These are phyloP conservation scores for Boletellus sp. DNA, from an alignment of 1,284 basidiomycete genomes.

Conservation along the genomic window DNA sequence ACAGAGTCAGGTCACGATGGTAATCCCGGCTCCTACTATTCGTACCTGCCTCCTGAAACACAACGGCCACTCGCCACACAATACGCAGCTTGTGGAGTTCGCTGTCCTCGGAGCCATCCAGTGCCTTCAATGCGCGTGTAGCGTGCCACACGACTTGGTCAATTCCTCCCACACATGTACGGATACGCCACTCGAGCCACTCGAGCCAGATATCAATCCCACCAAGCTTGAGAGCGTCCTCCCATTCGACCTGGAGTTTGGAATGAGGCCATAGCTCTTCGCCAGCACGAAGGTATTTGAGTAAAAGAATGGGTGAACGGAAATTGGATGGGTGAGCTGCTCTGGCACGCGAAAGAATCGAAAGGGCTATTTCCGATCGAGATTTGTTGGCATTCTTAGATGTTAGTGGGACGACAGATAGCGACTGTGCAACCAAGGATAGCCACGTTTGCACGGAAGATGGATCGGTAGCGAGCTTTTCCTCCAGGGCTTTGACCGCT, in stretches of 20 bases:
- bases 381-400: conserved; percentile 64
- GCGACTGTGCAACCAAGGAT: conserved; percentile 56
- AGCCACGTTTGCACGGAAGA: conserved; percentile 59
- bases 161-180: conserved; percentile 42
- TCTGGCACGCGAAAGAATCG: conserved; percentile 65
- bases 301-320: conserved; percentile 46
- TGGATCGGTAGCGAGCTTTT: conserved; percentile 48
- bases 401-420: conserved; percentile 52
- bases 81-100: conserved; percentile 60
- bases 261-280: conserved; percentile 64
- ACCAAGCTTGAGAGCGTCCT: conserved; percentile 53
- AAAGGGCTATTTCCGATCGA: conserved; percentile 65
- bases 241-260: conserved; percentile 66
- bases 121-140: conserved; percentile 38
- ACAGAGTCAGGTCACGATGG: conserved; percentile 14
- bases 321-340: conserved; percentile 50
- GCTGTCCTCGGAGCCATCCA: conserved; percentile 38
- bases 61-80: conserved; percentile 67
- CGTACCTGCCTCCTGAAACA: conserved; percentile 75
- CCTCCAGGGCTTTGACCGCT: conserved; percentile 56
- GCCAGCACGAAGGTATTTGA: conserved; percentile 67
- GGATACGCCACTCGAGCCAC: conserved; percentile 73
- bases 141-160: conserved; percentile 53
- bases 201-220: conserved; percentile 61
- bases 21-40: conserved; percentile 6